Base-by-base conservation (phyloP, 164 flowering plant genomes). In the Saururus chinensis region DNA sequence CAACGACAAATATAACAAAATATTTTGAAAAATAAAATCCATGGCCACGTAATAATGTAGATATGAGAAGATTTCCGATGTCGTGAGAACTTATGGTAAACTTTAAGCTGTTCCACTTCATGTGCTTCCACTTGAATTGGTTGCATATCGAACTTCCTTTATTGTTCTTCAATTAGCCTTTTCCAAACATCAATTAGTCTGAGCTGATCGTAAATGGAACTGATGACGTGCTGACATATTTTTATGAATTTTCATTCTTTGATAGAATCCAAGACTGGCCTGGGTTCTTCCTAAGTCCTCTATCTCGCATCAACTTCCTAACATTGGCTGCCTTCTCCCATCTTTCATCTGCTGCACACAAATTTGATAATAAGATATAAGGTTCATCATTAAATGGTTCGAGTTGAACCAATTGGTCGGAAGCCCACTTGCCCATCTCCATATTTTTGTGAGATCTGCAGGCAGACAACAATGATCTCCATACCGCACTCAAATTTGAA, bases 181-280 rank as follows among this genome's bases (percentile, higher is more conserved):
- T 30, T 6, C 37, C 37, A 30, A 30, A 30, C 37, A 30, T 30
- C 37, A 30, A 30, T 30, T 30, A 2, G 37, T 30, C 37, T 30
- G 37, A 30, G 37, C 37, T 30, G 2, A 45, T 45, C 75, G 74
- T 26, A 73, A 75, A 52, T 79, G 82, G 0, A 74, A 80, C 59
- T 68, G 63, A 61, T 80, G 83, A 26, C 84, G 81, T 63, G 63
- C 62, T 45, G 4, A 45, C 21, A 69, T 42, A 60, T 77, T 82
- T 55, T 69, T 57, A 53, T 79, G 76, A 52, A 76, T 12, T 63
- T 60, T 61, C 60, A 64, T 69, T 73, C 62, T 78, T 81, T 65
- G 77, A 63, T 52, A 71, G 76, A 56, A 84, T 73, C 86, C 93
- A 87, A 57, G 89, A 82, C 59, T 77, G 79, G 49, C 88, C 91